phyloP scores from a whole-genome alignment of 164 flowering plant genomes.

The Nymphaea colorata region DNA sequence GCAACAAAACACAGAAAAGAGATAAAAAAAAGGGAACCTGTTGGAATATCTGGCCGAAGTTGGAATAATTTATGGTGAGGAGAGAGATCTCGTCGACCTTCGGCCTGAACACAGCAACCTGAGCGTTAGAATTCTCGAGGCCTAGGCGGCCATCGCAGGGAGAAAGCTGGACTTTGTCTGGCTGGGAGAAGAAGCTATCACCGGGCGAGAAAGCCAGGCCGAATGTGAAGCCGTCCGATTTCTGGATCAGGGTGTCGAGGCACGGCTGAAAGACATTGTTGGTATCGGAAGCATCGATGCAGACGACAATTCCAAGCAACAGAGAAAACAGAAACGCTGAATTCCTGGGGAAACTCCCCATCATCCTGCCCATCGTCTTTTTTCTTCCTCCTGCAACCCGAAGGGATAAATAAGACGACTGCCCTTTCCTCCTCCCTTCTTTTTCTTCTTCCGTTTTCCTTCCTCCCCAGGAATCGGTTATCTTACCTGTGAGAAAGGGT shows the following conservation, averaged over 20 bases:
- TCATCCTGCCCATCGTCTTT: background rate
- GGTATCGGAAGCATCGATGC: constrained; percentile 17
- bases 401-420: no score
- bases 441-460: no score
- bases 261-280: constrained; percentile 45
- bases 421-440: no score
- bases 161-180: constrained; percentile 33
- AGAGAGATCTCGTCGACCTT: constrained; percentile 96
- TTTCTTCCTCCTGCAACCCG: no score
- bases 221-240: constrained; percentile 73
- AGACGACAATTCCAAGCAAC: background rate
- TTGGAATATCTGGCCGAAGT: constrained; percentile 39
- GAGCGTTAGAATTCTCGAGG: constrained; percentile 36
- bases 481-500: no score
- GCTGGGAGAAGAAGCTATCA: constrained; percentile 23
- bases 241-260: constrained; percentile 47
- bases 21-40: constrained; percentile 8
- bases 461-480: no score
- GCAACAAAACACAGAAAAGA: no score
- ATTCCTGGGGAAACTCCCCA: background rate
- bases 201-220: constrained; percentile 59
- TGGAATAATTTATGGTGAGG: constrained; percentile 61
- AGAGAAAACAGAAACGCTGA: background rate
- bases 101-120: constrained; percentile 66
- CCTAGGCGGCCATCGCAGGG: constrained; percentile 75